Percentiles rank a stretch among this genome's conserved stretches.
Evolutionary conservation across 129 eudicot genomes (phyloP).

Genomic region (Gnaphalium uliginosum): DNA sequence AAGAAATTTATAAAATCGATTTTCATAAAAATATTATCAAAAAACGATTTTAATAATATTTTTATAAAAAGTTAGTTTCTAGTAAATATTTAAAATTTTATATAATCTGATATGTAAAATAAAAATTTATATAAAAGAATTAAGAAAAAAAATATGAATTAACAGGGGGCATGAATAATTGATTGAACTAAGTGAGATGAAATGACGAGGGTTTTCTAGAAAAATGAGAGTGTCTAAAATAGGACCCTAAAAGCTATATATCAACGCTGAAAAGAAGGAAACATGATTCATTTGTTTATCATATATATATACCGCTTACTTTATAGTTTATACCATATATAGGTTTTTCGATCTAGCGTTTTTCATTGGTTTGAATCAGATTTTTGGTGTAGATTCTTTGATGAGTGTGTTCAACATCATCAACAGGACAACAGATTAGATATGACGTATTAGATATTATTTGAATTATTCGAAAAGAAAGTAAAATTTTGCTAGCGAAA

Average conservation of each 20-base stretch:
- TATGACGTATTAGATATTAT: neutral
- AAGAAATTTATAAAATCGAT: too few relatives aligned
- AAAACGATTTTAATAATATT: too few relatives aligned
- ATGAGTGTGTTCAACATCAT: constrained; percentile 7
- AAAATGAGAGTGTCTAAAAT: too few relatives aligned
- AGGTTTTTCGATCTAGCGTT: neutral
- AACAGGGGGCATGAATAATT: too few relatives aligned
- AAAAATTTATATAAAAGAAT: too few relatives aligned
- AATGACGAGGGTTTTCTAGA: too few relatives aligned
- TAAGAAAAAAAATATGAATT: too few relatives aligned
- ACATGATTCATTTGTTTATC: neutral
- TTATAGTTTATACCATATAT: neutral
- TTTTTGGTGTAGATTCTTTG: constrained; percentile 16
- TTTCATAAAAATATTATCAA: too few relatives aligned
- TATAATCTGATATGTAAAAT: too few relatives aligned
- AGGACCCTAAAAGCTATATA: neutral
- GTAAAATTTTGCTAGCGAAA: neutral
- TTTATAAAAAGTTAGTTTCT: too few relatives aligned
- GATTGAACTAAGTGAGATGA: too few relatives aligned
- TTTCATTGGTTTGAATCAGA: constrained; percentile 23
- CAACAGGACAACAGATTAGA: constrained; percentile 11
- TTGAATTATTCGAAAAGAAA: neutral
- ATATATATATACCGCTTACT: neutral
- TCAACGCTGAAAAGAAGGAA: neutral
- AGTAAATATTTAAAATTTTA: too few relatives aligned